Evolutionary conservation across 768 basidiomycete species (phyloP), one percentile per base, ranked within the genome.

Genomic region (Guyanaporus albipodus): DNA sequence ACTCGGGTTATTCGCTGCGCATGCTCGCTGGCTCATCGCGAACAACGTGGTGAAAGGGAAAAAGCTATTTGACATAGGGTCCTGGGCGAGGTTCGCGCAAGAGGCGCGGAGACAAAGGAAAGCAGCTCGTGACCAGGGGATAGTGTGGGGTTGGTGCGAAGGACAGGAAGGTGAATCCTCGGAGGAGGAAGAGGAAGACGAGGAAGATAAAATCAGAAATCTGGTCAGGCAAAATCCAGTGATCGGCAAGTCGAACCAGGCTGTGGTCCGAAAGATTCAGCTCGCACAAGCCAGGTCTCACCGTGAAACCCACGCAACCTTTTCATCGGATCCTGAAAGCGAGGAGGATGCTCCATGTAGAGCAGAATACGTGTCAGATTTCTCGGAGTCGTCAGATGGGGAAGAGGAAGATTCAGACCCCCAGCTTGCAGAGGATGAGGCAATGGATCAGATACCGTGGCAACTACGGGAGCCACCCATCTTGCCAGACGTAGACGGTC

Each of bases 21-120:
- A 85, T 8, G 73, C 74, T 0, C 75, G 74, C 28, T 86, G 83
- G 83, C 54, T 86, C 8, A 58, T 81, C 29, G 72, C 76, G 10
- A 71, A 81, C 40, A 76, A 76, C 27, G 67, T 53, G 9, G 48
- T 63, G 28, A 51, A 44, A 29, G 55, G 59, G 21, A 44, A 52
- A 15, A 61, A 59, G 34, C 45, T 73, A 17, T 44, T 85, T 7
- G 66, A 82, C 43, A 50, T 79, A 5, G 39, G 50, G 0, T 56
- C 67, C 14, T 86, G 82, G 83, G 57, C 70, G 28, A 28, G 26
- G 6, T 85, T 82, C 58, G 75, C 71, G 46, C 28, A 38, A 7
- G 47, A 62, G 31, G 64, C 65, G 9, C 59, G 57, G 46, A 52
- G 46, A 26, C 67, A 65, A 35, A 58, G 73, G 21, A 63, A 42